Base-by-base conservation (phyloP, 2,329 filamentous ascomycete species). In the Calonectria leucothoes region DNA sequence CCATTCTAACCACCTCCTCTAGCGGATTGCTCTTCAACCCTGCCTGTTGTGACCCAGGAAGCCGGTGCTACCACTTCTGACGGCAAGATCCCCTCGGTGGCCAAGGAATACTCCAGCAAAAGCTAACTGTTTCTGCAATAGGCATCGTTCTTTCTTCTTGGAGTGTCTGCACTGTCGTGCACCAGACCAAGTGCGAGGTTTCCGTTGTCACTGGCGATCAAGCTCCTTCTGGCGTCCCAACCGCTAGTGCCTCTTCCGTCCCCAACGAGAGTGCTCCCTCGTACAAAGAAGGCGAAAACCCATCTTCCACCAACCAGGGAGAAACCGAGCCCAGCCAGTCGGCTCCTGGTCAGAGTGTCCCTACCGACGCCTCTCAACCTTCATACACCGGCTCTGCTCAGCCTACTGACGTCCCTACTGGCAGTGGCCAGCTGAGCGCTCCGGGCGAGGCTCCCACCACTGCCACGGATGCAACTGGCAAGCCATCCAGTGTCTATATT, bases 131-230 rank as follows among this genome's bases (percentile, higher is more conserved):
- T 10, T 25, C 7, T 27, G 23, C 1, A 52, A 23, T 12, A 85
- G 83, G 83, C 3, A 75, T 77, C 27, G 66, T 83, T 35, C 74
- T 85, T 52, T 82, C 83, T 75, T 81, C 83, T 33, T 80, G 84
- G 76, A 85, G 84, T 77, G 75, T 83, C 68, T 86, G 84, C 80
- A 81, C 80, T 74, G 72, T 85, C 64, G 75, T 84, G 33, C 79
- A 83, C 33, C 80, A 79, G 70, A 85, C 84, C 37, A 75, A 80
- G 66, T 86, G 84, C 77, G 74, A 79, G 37, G 73, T 81, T 59
- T 77, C 80, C 61, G 76, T 81, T 64, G 82, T 82, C 31, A 83
- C 78, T 49, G 80, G 71, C 51, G 74, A 66, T 27, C 67, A 70
- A 14, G 70, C 49, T 31, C 74, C 74, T 31, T 66, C 75, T 39